Percentiles rank a stretch among this genome's conserved stretches.
These are phyloP conservation scores for Cardamine resedifolia DNA, from an alignment of 345 rosid species.

Conservation along the genomic window DNA sequence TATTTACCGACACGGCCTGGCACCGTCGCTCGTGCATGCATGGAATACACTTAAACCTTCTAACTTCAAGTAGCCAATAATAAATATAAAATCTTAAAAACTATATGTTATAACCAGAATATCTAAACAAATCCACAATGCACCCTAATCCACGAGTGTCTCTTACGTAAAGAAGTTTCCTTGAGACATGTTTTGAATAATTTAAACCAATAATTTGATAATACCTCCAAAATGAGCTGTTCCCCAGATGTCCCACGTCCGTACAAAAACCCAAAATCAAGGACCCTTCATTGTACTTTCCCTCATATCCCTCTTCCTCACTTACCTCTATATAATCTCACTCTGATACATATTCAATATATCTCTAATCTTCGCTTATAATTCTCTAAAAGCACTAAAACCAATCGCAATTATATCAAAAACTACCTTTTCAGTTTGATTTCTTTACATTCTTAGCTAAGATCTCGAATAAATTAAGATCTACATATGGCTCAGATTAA, in stretches of 20 bases:
- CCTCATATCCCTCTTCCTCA: constrained; percentile 26
- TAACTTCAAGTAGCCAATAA: background rate
- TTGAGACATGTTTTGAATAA: constrained; percentile 9
- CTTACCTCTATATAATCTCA: background rate
- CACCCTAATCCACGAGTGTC: constrained; percentile 32
- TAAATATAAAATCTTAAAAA: background rate
- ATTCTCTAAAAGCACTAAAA: background rate
- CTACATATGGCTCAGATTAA: constrained; percentile 49
- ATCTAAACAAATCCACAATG: constrained; percentile 31
- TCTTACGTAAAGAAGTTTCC: constrained; percentile 33
- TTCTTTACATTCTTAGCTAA: background rate
- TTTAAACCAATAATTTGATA: constrained; percentile 14
- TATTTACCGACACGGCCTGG: constrained; percentile 35
- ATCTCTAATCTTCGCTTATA: background rate
- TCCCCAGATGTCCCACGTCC: constrained; percentile 43
- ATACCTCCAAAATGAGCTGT: constrained; percentile 45
- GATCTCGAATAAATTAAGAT: constrained; percentile 1
- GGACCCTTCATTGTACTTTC: constrained; percentile 49
- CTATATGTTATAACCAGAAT: constrained; percentile 3
- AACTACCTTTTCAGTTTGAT: background rate
- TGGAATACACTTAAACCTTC: background rate
- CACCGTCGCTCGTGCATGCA: constrained; percentile 40
- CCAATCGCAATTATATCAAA: background rate
- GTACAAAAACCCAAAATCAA: constrained; percentile 34
- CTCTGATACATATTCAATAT: constrained; percentile 12